Base-by-base conservation (phyloP, 768 basidiomycete genomes). In the Suillus cothurnatus region DNA sequence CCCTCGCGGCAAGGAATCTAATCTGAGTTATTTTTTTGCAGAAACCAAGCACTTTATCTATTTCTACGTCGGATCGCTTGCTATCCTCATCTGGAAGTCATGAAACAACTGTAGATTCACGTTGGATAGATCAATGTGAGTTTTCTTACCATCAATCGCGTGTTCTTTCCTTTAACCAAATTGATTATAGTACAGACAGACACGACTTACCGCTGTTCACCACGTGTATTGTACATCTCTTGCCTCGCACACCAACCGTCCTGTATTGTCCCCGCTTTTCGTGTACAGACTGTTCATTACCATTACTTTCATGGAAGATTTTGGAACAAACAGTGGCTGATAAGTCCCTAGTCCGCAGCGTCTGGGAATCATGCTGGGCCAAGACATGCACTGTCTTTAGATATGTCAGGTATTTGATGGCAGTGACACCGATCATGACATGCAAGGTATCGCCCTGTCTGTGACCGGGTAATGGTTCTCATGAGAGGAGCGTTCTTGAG, bases 21-120 rank as follows among this genome's bases (percentile, higher is more conserved):
- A 65, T 45, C 68, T 72, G 60, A 71, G 58, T 50, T 59, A 45
- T 28, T 50, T 49, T 34, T 61, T 62, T 63, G 36, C 78, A 97
- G 95, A 98, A 86, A 97, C 95, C 69, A 96, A 95, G 79, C 92
- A 97, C 76, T 99, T 99, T 81, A 95, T 99, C 81, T 99, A 99
- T 85, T 97, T 97, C 81, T 98, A 97, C 83, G 84, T 99, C 76
- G 95, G 94, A 64, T 82, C 90, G 41, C 89, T 96, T 71, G 96
- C 96, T 66, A 88, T 98, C 80, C 89, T 98, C 77, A 88, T 95
- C 81, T 95, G 93, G 93, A 95, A 94, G 82, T 94, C 93, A 85
- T 94, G 80, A 80, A 80, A 59, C 57, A 38, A 53, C 26, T 32
- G 67, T 61, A 52, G 61, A 62, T 45, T 21, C 61, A 65, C 58